Base-by-base conservation (phyloP, 2,329 filamentous ascomycete species). In the Arthrobotrys conoides region DNA sequence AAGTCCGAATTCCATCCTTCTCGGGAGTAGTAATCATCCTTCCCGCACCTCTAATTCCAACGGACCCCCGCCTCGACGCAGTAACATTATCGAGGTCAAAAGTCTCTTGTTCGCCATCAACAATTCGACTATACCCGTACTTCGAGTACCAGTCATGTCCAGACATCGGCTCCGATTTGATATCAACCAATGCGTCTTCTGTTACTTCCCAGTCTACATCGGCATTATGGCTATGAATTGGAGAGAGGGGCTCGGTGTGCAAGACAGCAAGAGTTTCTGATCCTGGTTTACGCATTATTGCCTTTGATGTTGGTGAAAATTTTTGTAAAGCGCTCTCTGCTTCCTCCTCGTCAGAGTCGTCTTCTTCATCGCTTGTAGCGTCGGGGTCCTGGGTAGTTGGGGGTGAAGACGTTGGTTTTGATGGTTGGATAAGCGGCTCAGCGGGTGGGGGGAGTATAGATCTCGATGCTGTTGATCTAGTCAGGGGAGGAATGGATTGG, bases 231-330 rank as follows among this genome's bases (percentile, higher is more conserved):
- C 24, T 64, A 38, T 71, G 27, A 18, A 53, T 67, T 20, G 73
- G 67, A 14, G 51, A 71, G n/a, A 63, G 22, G 0, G 51, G 59
- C 14, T 66, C 59, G 6, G 73, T 51, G 30, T 77, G 73, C 18
- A 77, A 38, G 1, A 77, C 61, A 1, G 73, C 73, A 27, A 77
- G 33, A 0, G 73, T 77, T 20, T 77, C 73, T 9, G 59, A 30
- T 12, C 73, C 73, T 4, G 73, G 73, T 55, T 63, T 57, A 48
- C 67, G 55, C 30, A 77, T 27, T 44, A 77, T 55, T 18, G 73
- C 73, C 24, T 30, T 71, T 36, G 73, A 71, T 3, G 61, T 77
- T 20, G 73, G 73, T 12, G 73, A 77, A 49, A 77, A 77, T 14
- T 71, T 77, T 30, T 53, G 44, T 9, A 77, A 64, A 18, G 59